These are phyloP conservation scores for Abortiporus biennis DNA, from an alignment of 1,284 basidiomycete species.

Conservation along the genomic window DNA sequence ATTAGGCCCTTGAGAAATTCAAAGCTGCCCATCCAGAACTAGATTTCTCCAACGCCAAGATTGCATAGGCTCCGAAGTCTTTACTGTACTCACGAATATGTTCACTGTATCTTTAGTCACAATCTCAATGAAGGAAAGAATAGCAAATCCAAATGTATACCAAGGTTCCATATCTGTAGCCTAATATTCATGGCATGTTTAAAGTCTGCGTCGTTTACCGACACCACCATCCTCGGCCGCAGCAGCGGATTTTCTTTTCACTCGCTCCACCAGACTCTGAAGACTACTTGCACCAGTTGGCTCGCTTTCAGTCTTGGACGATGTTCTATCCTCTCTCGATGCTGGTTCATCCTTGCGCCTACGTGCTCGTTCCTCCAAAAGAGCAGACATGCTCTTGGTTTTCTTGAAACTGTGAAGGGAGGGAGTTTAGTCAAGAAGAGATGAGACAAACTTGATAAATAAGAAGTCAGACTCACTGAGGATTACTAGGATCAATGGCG, in stretches of 20 bases:
- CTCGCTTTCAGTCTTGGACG: slow-evolving; percentile 8
- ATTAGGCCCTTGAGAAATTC: slow-evolving; percentile 82
- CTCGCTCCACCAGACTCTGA: slow-evolving; percentile 70
- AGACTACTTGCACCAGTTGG: slow-evolving; percentile 38
- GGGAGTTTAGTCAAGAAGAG: slow-evolving; percentile 10
- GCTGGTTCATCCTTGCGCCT: slow-evolving; percentile 40
- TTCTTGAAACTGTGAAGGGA: slow-evolving; percentile 86
- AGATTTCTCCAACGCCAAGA: slow-evolving; percentile 91
- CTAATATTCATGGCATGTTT: slow-evolving; percentile 8
- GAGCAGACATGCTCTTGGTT: slow-evolving; percentile 80
- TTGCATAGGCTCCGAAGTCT: slow-evolving; percentile 43
- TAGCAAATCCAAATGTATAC: neutral
- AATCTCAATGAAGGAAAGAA: neutral
- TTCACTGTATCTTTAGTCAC: too few species aligned
- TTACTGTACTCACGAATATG: too few species aligned
- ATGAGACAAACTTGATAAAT: slow-evolving; percentile 5
- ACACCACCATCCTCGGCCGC: slow-evolving; percentile 23
- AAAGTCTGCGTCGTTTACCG: slow-evolving; percentile 54
- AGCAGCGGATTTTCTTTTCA: slow-evolving; percentile 69
- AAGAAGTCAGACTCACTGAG: slow-evolving; percentile 58
- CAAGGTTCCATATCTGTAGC: neutral
- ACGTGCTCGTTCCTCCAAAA: slow-evolving; percentile 69
- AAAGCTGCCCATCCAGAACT: slow-evolving; percentile 88
- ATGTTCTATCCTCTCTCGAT: slow-evolving; percentile 13
- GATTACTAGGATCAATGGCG: slow-evolving; percentile 95